These are phyloP conservation scores for Lasiodiplodia hormozganensis DNA, from an alignment of 2,329 filamentous ascomycete species.

Conservation along the genomic window DNA sequence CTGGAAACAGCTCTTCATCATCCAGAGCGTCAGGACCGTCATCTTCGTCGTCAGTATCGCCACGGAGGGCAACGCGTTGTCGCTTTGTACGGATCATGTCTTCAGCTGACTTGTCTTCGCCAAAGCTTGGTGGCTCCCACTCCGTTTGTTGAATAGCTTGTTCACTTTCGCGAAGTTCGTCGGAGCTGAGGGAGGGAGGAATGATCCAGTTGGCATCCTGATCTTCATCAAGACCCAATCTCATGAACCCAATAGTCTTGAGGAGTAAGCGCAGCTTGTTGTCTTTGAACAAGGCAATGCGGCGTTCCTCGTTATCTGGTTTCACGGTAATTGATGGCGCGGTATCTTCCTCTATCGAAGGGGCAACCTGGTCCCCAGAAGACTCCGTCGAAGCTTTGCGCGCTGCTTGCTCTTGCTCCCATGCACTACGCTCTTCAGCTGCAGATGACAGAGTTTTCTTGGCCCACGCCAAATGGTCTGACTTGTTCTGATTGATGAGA, in stretches of 20 bases:
- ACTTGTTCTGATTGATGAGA: slow-evolving; percentile 79
- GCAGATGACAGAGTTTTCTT: slow-evolving; percentile 73
- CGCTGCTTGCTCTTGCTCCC: slow-evolving; percentile 75
- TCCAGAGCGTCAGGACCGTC: slow-evolving; percentile 70
- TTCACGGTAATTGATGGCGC: slow-evolving; percentile 58
- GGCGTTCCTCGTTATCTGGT: slow-evolving; percentile 70
- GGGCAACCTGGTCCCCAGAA: slow-evolving; percentile 20
- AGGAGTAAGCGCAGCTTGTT: slow-evolving; percentile 85
- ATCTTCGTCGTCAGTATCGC: slow-evolving; percentile 57
- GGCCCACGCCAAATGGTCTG: slow-evolving; percentile 80
- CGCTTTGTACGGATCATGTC: slow-evolving; percentile 79
- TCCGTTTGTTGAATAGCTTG: slow-evolving; percentile 79
- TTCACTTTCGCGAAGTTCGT: slow-evolving; percentile 71
- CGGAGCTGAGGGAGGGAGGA: slow-evolving; percentile 68
- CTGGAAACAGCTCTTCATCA: slow-evolving; percentile 68
- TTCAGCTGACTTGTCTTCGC: slow-evolving; percentile 70
- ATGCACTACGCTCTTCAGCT: slow-evolving; percentile 75
- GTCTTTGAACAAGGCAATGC: slow-evolving; percentile 85
- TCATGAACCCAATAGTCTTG: slow-evolving; percentile 74
- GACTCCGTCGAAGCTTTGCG: slow-evolving; percentile 47
- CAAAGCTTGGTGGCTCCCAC: slow-evolving; percentile 75
- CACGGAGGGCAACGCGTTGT: slow-evolving; percentile 48
- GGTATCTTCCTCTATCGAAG: slow-evolving; percentile 39
- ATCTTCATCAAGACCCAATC: slow-evolving; percentile 71
- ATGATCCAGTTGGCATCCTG: slow-evolving; percentile 80